Evolutionary conservation across 805 yeast species (phyloP), one percentile per base, ranked within the genome.

Genomic region (Spathaspora girioi): DNA sequence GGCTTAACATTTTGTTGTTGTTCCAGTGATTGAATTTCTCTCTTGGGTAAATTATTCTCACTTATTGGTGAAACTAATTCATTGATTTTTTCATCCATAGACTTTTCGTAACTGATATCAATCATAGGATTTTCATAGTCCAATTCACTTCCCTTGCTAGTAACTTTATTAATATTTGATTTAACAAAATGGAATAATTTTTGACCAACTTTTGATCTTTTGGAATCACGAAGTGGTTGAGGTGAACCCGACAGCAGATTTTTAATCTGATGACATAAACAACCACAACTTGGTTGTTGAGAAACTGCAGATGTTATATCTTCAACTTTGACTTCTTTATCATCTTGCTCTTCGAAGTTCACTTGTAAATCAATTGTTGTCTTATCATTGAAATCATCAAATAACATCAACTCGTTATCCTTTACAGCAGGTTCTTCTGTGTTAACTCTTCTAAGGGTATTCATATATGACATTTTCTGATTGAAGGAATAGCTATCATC

Each of bases 101-200:
- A 42, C 40, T 35, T 35, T 35, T 35, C 40, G 3, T 12, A 35
- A 14, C 14, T 35, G 4, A 35, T 15, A 35, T 35, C 40, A 5
- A 31, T 10, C 4, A 4, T 8, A 5, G 35, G 12, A n/a, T 35
- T n/a, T n/a, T n/a, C 40, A 35, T 35, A 35, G 7, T 35, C 40
- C 17, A 20, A 20, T 15, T 46, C 49, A 31, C 49, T 46, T 27
- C 40, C 50, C 19, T 38, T 42, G 14, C 50, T 48, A 15, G 50
- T 43, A 11, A 48, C 48, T 31, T 45, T 45, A n/a, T 32, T 35
- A 7, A 45, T 19, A 46, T 48, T 51, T 12, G 43, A 12, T 12
- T 32, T 32, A n/a, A 51, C 43, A 48, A 51, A 51, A 19, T 48
- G n/a, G 18, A 26, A 51, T 3, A 51, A 35, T 35, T 35, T 35